Base-by-base conservation (phyloP, 768 basidiomycete genomes). In the Serendipita vermifera region DNA sequence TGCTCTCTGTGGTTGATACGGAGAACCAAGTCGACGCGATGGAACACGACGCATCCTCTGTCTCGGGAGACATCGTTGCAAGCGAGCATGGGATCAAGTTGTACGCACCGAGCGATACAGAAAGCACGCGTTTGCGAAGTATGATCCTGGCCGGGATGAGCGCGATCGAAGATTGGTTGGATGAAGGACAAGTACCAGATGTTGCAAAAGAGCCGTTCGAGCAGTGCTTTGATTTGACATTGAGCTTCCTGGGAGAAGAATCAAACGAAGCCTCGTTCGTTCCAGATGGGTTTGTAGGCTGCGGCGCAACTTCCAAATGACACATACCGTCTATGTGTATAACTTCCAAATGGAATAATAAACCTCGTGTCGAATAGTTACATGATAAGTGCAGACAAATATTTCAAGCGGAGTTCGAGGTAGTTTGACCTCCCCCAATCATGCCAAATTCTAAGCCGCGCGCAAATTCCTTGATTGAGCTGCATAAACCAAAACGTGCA, bases 121-220 rank as follows among this genome's bases (percentile, higher is more conserved):
- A 51, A 26, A n/a, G 27, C 6, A 51, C 46, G 20, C 20, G 46
- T 26, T 2, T 51, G 31, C 9, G 46, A 29, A 51, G 46, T 26
- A 17, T 51, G 9, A 26, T 51, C 29, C 9, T 51, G 1, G n/a
- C 46, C n/a, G 46, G 46, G 4, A 51, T 51, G 46, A 51, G 46
- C 27, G 46, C 46, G 46, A 51, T 51, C 15, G 46, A 51, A n/a
- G 46, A 51, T 29, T 51, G 46, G 46, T 51, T 51, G 22, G 46
- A 51, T 6, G 46, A 51, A 20, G 46, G 22, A 26, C 20, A 51
- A 29, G 46, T 29, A 26, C 46, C 46, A 11, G 46, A 51, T n/a
- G 7, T 7, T 15, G 46, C 46, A 6, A 51, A 51, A 29, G n/a
- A 29, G 9, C 46, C 46, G 6, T 51, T 51, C 46, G 46, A 51